Evolutionary conservation across 2,329 filamentous ascomycete genomes (phyloP).

Genomic region (Paramyrothecium sp.): DNA sequence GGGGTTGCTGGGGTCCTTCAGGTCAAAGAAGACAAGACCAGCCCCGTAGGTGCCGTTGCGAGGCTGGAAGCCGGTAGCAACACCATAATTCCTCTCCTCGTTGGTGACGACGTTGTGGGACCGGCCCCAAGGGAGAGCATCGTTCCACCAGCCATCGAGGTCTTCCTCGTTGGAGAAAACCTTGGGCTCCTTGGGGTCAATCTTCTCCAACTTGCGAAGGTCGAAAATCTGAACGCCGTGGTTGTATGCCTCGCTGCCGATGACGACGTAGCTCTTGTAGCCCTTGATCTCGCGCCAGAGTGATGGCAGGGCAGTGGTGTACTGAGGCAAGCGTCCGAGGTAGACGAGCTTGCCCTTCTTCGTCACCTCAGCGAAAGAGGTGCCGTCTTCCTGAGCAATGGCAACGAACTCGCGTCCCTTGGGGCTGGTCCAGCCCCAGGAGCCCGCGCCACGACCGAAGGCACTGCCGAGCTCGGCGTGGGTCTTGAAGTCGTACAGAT

Average conservation of each 20-base stretch:
- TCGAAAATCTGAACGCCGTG: slow-evolving; percentile 63
- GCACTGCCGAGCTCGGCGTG: slow-evolving; percentile 45
- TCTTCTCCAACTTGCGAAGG: slow-evolving; percentile 47
- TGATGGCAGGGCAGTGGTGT: neutral
- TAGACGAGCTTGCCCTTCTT: neutral
- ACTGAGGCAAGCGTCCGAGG: neutral
- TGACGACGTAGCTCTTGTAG: slow-evolving; percentile 29
- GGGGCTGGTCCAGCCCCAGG: slow-evolving; percentile 37
- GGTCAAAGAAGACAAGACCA: slow-evolving; percentile 39
- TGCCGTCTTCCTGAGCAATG: slow-evolving; percentile 42
- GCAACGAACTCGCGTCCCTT: slow-evolving; percentile 44
- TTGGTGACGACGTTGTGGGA: slow-evolving; percentile 36
- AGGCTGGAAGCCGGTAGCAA: slow-evolving; percentile 42
- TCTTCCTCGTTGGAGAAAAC: slow-evolving; percentile 26
- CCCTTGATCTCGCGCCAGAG: slow-evolving; percentile 33
- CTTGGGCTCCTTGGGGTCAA: slow-evolving; percentile 33
- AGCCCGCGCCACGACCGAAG: slow-evolving; percentile 26
- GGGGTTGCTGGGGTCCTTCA: slow-evolving; percentile 35
- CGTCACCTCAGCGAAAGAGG: slow-evolving; percentile 42
- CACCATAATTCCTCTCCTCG: slow-evolving; percentile 36
- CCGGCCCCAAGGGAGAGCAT: slow-evolving; percentile 29
- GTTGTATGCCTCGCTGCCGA: slow-evolving; percentile 35
- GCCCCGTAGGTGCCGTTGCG: slow-evolving; percentile 40
- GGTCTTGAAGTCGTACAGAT: slow-evolving; percentile 52
- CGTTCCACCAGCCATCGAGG: slow-evolving; percentile 28